phyloP scores from a whole-genome alignment of 192 early-diverging fungal genomes.

The Coemansia reversa region DNA sequence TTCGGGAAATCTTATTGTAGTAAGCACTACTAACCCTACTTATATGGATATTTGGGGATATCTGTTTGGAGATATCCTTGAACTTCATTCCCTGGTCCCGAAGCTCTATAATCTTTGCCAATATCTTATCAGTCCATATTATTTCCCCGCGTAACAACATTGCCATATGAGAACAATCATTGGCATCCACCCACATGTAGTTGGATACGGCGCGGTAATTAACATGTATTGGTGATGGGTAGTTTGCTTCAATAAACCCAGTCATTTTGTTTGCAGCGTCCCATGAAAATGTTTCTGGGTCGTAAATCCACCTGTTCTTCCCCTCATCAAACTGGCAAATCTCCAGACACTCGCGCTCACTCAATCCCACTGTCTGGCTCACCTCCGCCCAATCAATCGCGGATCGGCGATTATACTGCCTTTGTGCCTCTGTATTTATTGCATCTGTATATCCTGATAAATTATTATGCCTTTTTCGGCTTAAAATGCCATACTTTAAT shows the following conservation, averaged over 20 bases:
- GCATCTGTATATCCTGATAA: not conserved
- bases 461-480: not conserved
- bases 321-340: not conserved
- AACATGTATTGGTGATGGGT: slow-evolving; percentile 5
- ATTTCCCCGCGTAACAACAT: slow-evolving; percentile 8
- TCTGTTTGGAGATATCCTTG: slow-evolving; percentile 5
- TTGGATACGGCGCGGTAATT: slow-evolving; percentile 23
- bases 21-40: not conserved
- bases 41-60: slow-evolving; percentile 1
- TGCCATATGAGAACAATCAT: slow-evolving; percentile 15
- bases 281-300: slow-evolving; percentile 10
- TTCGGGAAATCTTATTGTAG: not conserved
- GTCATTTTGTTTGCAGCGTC: not conserved
- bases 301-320: slow-evolving; percentile 12
- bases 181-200: slow-evolving; percentile 18
- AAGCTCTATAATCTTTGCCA: not conserved
- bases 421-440: not conserved
- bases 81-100: slow-evolving; percentile 7
- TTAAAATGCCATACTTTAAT: not conserved
- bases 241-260: slow-evolving; percentile 11
- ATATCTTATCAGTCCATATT: slow-evolving; percentile 7
- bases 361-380: not conserved
- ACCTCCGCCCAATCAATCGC: slow-evolving; percentile 9
- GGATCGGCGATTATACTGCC: not conserved
- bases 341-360: slow-evolving; percentile 15